Evolutionary conservation across 2,329 filamentous ascomycete genomes (phyloP), one percentile per base, ranked within the genome.

Genomic region (Cytospora schulzeri): DNA sequence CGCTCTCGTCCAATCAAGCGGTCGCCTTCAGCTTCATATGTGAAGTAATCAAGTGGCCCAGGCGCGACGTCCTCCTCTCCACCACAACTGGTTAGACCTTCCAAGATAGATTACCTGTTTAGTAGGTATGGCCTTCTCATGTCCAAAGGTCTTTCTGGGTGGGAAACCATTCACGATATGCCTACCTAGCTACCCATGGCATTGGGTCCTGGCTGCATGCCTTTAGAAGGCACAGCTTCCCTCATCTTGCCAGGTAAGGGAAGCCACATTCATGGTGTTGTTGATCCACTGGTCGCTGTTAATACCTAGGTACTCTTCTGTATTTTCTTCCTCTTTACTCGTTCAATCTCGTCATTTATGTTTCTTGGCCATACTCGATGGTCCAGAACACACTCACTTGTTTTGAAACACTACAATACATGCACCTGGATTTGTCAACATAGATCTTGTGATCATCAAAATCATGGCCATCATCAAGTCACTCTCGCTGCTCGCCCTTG

Each of bases 1-100:
- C 24, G 28, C n/a, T 57, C 29, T 33, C 28, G 33, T 38, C 64
- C 64, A 63, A 63, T 63, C 64, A 64, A 6, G 3, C 31, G 17
- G 4, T 35, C 31, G 2, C 26, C 5, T 41, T 48, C 9, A 22
- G n/a, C n/a, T 48, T n/a, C n/a, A n/a, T n/a, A n/a, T n/a, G n/a
- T n/a, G n/a, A n/a, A n/a, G n/a, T n/a, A n/a, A n/a, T n/a, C n/a
- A 22, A 8, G 41, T 11, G 4, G 8, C 3, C 3, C 9, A 22
- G 19, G 8, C 11, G 9, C 41, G n/a, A 48, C n/a, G 41, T 24
- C 8, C 41, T 48, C n/a, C 2, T 19, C 35, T 15, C 35, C 17
- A 38, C 35, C 17, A 19, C 35, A 38, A 3, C 4, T 2, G 35
- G 4, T 33, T 54, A 3, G 17, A 7, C 26, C 35, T 54, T 38